These are phyloP conservation scores for Excoecaria cochinchinensis DNA, from an alignment of 345 rosid species.

Conservation along the genomic window DNA sequence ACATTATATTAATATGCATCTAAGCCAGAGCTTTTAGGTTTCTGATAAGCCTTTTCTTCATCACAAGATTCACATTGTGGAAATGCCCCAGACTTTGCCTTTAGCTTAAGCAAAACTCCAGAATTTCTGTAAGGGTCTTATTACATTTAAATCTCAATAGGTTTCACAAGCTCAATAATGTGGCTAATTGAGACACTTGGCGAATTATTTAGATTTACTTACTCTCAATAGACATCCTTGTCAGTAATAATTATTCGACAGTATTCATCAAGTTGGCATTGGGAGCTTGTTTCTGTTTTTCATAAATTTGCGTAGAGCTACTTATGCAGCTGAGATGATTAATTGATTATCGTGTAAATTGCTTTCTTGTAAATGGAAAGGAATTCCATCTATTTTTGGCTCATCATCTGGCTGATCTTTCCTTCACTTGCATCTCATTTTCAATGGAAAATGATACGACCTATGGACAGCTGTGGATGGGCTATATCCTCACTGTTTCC, in stretches of 20 bases:
- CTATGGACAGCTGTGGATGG: background rate
- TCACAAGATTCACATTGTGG: background rate
- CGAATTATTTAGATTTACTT: background rate
- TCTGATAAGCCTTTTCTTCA: background rate
- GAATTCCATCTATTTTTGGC: background rate
- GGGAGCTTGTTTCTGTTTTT: background rate
- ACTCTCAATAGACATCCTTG: no score
- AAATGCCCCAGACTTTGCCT: background rate
- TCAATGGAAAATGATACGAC: background rate
- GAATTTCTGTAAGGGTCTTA: background rate
- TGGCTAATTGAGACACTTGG: background rate
- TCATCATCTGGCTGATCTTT: background rate
- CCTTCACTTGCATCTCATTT: background rate
- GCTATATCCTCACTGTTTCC: background rate
- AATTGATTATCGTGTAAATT: background rate
- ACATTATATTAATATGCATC: background rate
- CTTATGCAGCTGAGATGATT: background rate
- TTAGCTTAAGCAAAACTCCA: background rate
- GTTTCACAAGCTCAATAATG: background rate
- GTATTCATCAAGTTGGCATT: no score
- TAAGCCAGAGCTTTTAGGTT: background rate
- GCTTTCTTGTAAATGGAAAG: background rate
- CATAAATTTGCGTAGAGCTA: conserved; percentile 1
- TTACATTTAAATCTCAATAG: background rate
- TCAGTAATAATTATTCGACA: no score